Evolutionary conservation across 495 filamentous ascomycete species (phyloP).

Genomic region (Xylaria palmicola): DNA sequence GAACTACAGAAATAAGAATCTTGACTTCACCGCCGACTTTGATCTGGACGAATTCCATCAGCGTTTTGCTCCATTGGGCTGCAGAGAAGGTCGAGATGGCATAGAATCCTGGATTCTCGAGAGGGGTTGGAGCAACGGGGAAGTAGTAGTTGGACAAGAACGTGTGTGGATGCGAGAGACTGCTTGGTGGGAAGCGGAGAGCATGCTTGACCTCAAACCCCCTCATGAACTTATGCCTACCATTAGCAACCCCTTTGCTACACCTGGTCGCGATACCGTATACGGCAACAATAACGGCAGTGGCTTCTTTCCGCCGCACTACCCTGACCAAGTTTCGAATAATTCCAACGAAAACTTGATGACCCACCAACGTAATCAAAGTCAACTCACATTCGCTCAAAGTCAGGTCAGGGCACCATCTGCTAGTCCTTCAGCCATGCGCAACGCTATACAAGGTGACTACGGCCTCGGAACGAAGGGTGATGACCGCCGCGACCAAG

Average conservation of each 20-base stretch:
- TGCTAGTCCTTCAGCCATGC: constrained; percentile 67
- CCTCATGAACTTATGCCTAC: constrained; percentile 31
- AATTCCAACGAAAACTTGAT: constrained; percentile 72
- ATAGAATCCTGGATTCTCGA: constrained; percentile 95
- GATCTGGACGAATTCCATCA: constrained; percentile 87
- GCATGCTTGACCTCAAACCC: constrained; percentile 89
- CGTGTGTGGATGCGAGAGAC: constrained; percentile 93
- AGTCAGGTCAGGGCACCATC: constrained; percentile 61
- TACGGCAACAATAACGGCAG: constrained; percentile 63
- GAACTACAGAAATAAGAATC: constrained; percentile 82
- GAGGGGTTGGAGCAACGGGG: constrained; percentile 96
- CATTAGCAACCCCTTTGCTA: constrained; percentile 50
- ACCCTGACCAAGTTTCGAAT: constrained; percentile 60
- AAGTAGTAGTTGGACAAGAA: constrained; percentile 85
- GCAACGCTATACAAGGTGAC: constrained; percentile 68
- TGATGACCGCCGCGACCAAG: constrained; percentile 70
- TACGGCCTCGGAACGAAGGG: constrained; percentile 85
- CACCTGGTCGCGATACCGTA: constrained; percentile 56
- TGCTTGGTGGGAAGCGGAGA: constrained; percentile 97
- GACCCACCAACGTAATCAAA: constrained; percentile 55
- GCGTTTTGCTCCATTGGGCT: constrained; percentile 81
- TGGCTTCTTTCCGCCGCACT: constrained; percentile 66
- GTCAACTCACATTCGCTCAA: constrained; percentile 60
- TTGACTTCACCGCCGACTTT: constrained; percentile 98
- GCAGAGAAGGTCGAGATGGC: constrained; percentile 85